Percentiles rank a stretch among this genome's conserved stretches.
Evolutionary conservation across 1,284 basidiomycete genomes (phyloP).

Genomic region (Caloboletus firmus): DNA sequence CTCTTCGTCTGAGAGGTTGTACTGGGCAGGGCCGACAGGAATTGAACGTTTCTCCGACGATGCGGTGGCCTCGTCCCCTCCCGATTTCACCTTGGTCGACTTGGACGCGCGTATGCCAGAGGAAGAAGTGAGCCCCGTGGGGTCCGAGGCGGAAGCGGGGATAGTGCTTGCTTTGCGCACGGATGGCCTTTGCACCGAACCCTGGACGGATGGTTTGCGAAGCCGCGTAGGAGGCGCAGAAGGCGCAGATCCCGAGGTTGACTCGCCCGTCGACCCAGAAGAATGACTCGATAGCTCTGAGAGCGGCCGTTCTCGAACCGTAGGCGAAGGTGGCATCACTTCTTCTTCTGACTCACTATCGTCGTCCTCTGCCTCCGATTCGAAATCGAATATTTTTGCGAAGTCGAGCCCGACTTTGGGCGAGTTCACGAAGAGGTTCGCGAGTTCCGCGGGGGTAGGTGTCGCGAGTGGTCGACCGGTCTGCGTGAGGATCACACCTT

Average conservation of each 20-base stretch:
- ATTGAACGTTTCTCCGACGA: constrained; percentile 12
- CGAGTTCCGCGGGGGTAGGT: constrained; percentile 62
- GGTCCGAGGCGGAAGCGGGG: constrained; percentile 33
- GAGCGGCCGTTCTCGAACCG: constrained; percentile 28
- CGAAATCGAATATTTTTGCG: constrained; percentile 70
- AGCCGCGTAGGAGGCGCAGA: constrained; percentile 24
- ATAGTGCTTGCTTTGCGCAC: constrained; percentile 20
- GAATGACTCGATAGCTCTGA: constrained; percentile 28
- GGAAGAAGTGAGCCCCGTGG: constrained; percentile 26
- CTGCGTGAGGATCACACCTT: constrained; percentile 72
- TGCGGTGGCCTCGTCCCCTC: background rate
- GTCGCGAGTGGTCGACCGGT: constrained; percentile 71
- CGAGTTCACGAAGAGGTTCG: constrained; percentile 61
- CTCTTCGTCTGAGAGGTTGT: constrained; percentile 74
- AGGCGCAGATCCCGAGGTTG: constrained; percentile 14
- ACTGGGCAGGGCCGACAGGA: constrained; percentile 39
- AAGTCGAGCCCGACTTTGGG: constrained; percentile 71
- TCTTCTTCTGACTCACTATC: constrained; percentile 28
- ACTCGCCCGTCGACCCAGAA: constrained; percentile 25
- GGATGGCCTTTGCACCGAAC: constrained; percentile 18
- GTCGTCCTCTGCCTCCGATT: constrained; percentile 26
- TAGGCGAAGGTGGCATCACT: constrained; percentile 33
- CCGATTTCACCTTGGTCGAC: constrained; percentile 12
- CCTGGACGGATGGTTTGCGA: constrained; percentile 36
- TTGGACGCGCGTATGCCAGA: constrained; percentile 18